Evolutionary conservation across 495 filamentous ascomycete species (phyloP), one percentile per base, ranked within the genome.

Genomic region (Neurospora intermedia): DNA sequence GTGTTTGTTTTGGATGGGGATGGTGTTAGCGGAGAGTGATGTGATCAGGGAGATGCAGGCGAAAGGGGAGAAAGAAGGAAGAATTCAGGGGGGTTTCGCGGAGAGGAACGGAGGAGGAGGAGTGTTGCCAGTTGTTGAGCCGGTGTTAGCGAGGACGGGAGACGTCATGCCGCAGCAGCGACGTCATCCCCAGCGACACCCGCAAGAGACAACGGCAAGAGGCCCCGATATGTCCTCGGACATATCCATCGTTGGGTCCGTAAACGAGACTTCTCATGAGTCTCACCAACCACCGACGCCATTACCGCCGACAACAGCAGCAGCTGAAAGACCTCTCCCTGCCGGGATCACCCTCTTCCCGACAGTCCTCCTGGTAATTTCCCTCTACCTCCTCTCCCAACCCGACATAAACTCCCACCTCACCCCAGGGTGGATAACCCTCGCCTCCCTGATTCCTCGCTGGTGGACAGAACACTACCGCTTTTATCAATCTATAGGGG

Each of bases 401-500:
- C 84, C 84, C 23, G 84, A 85, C 73, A 73, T 77, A 18, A 78
- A 80, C 9, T 76, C 80, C 15, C 76, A 76, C 20, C 74, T 77
- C 9, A 80, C 80, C 11, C 83, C 83, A 35, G 84, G 84, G 2
- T 85, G 81, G 80, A 72, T 80, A 6, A 76, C 72, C 70, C 81
- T 85, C n/a, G 77, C 75, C n/a, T 69, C 76, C 3, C 62, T 78
- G 13, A 83, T 85, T 13, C 84, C 83, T 9, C 66, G 73, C 35
- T 83, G 79, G 77, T 85, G 83, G 77, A 75, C 75, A 18, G 80
- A 80, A 43, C 76, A 83, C 43, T 83, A 85, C 76, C 80, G 83
- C 18, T 84, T 80, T 75, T 85, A 80, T 76, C 83, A 84, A 70
- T 77, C 78, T 59, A 72, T 80, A 11, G 84, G 83, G 15, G 80